These are phyloP conservation scores for Myotisia sp. DNA, from an alignment of 2,329 filamentous ascomycete genomes.

Conservation along the genomic window DNA sequence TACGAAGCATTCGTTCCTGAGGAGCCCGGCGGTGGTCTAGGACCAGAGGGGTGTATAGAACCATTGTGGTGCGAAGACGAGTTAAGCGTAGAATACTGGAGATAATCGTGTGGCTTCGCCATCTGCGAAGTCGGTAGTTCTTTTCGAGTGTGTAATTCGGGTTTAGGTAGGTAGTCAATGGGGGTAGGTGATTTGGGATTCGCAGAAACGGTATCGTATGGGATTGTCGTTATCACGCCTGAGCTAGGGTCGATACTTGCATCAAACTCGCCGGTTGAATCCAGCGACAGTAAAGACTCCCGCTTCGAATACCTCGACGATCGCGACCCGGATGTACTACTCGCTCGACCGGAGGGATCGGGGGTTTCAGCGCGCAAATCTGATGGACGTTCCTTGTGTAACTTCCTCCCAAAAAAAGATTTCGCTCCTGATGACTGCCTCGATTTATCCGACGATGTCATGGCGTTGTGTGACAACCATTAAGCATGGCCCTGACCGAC, in stretches of 20 bases:
- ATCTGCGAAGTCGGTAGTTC: constrained; percentile 72
- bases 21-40: constrained; percentile 44
- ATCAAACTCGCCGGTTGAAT: constrained; percentile 49
- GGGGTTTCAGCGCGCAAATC: constrained; percentile 37
- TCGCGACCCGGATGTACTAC: constrained; percentile 48
- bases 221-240: constrained; percentile 74
- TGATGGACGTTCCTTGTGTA: constrained; percentile 60
- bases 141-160: constrained; percentile 46
- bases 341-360: constrained; percentile 40
- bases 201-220: constrained; percentile 57
- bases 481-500: neutral
- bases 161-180: constrained; percentile 57
- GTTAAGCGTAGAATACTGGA: constrained; percentile 72
- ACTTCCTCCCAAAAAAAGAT: constrained; percentile 72
- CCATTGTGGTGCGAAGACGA: constrained; percentile 37
- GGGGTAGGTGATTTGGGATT: constrained; percentile 57
- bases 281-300: constrained; percentile 58
- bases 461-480: constrained; percentile 2
- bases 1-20: constrained; percentile 52
- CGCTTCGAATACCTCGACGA: constrained; percentile 59
- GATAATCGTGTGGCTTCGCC: constrained; percentile 68
- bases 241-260: constrained; percentile 54
- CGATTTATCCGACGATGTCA: constrained; percentile 55
- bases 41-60: constrained; percentile 45
- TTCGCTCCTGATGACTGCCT: constrained; percentile 68